These are phyloP conservation scores for Diplogelasinospora grovesii DNA, from an alignment of 495 filamentous ascomycete genomes.

Conservation along the genomic window DNA sequence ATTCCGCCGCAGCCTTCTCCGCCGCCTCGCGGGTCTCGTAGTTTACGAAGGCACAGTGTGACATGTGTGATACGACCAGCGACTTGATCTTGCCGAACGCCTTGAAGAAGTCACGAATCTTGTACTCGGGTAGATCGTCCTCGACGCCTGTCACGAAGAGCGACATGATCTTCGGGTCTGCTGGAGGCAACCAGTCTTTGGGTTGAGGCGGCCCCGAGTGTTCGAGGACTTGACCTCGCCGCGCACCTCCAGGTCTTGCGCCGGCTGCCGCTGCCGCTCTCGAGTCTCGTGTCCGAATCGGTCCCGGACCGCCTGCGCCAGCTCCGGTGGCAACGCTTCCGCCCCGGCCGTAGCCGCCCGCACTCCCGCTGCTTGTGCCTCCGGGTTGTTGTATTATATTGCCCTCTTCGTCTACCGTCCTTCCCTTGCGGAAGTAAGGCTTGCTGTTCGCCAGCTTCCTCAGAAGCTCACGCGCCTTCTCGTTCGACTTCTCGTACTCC, in stretches of 20 bases:
- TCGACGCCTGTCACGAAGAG: constrained; percentile 93
- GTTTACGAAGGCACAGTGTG: constrained; percentile 95
- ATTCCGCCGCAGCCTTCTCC: constrained; percentile 74
- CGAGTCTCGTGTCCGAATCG: constrained; percentile 62
- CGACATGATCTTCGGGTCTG: constrained; percentile 77
- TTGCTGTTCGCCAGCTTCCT: constrained; percentile 81
- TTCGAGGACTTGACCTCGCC: constrained; percentile 56
- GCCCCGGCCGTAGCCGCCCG: too few relatives aligned
- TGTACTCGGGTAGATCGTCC: constrained; percentile 89
- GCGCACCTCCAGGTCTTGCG: constrained; percentile 35
- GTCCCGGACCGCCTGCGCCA: constrained; percentile 49
- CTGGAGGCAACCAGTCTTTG: constrained; percentile 76
- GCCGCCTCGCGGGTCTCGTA: constrained; percentile 75
- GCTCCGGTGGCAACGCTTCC: constrained; percentile 40
- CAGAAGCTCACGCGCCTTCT: constrained; percentile 86
- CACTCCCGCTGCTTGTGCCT: constrained; percentile 29
- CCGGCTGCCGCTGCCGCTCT: constrained; percentile 46
- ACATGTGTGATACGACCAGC: constrained; percentile 89
- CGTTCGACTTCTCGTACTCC: constrained; percentile 93
- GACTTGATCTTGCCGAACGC: constrained; percentile 82
- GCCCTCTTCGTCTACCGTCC: constrained; percentile 53
- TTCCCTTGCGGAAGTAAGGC: constrained; percentile 84
- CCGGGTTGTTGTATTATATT: constrained; percentile 34
- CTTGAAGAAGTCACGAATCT: constrained; percentile 82
- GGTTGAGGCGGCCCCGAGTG: constrained; percentile 66